Conservation (phyloP, 1,139 yeast genomes). For the Nakaseomyces nivariensis region DNA sequence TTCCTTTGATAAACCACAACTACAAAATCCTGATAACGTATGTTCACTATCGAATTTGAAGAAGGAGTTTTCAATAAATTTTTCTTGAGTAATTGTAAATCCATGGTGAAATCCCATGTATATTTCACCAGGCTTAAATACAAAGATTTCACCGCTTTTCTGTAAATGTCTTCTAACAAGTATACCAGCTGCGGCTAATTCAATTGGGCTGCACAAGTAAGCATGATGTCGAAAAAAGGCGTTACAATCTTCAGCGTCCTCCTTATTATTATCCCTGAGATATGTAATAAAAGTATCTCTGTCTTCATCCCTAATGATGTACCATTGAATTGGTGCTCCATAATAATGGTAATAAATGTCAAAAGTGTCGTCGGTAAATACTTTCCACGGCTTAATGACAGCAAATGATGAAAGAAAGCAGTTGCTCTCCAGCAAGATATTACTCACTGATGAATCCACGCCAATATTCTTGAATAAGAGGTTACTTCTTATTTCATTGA, state of each 20-base stretch:
- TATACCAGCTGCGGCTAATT: neutral
- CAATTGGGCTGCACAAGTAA: neutral
- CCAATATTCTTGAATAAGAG: neutral
- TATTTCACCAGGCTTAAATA: neutral
- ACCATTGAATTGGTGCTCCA: neutral
- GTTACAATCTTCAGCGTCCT: neutral
- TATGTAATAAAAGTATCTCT: neutral
- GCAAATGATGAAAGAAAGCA: neutral
- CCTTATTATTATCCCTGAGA: neutral
- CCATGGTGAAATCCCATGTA: neutral
- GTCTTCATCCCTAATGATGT: neutral
- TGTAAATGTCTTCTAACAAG: neutral
- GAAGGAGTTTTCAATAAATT: neutral
- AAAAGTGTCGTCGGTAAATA: conserved; percentile 13
- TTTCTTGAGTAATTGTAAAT: neutral
- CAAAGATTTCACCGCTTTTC: neutral
- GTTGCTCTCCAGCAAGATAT: neutral
- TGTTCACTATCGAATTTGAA: neutral
- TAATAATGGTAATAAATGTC: conserved; percentile 6
- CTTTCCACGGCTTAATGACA: conserved; percentile 11
- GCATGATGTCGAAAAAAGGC: neutral
- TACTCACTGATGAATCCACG: neutral
- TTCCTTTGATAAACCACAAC: neutral
- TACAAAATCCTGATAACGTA: neutral
- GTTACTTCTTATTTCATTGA: neutral